These are phyloP conservation scores for Boletus fagicola DNA, from an alignment of 768 basidiomycete species.

Conservation along the genomic window DNA sequence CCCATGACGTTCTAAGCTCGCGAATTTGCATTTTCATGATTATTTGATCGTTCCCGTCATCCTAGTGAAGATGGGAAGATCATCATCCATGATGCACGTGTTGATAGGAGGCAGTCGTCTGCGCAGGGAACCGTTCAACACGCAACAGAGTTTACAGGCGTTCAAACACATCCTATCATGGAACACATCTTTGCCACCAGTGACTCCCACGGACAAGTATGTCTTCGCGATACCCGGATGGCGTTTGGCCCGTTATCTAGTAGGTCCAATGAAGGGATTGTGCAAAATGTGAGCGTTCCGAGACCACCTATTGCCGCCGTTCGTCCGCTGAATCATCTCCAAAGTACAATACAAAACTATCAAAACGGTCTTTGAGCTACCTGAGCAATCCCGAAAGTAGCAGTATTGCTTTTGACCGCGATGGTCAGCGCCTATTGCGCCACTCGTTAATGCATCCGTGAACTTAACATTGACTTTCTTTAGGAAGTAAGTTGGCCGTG, in stretches of 20 bases:
- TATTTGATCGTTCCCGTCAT: slow-evolving; percentile 18
- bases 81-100: slow-evolving; percentile 59
- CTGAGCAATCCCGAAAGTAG: slow-evolving; percentile 65
- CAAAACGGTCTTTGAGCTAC: slow-evolving; percentile 38
- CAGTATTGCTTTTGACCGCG: slow-evolving; percentile 64
- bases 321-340: slow-evolving; percentile 31
- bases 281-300: slow-evolving; percentile 35
- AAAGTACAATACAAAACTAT: slow-evolving; percentile 47
- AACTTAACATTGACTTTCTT: not conserved
- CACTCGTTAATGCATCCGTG: slow-evolving; percentile 3
- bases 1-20: slow-evolving; percentile 12
- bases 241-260: slow-evolving; percentile 56
- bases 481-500: slow-evolving; percentile 63
- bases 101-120: slow-evolving; percentile 30
- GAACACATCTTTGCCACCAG: slow-evolving; percentile 69
- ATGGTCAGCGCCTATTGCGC: slow-evolving; percentile 43
- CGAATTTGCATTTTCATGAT: slow-evolving; percentile 14
- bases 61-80: slow-evolving; percentile 70
- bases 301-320: slow-evolving; percentile 5
- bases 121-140: slow-evolving; percentile 55
- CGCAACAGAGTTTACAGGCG: slow-evolving; percentile 56
- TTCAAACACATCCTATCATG: slow-evolving; percentile 65
- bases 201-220: slow-evolving; percentile 56
- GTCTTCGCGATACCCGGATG: slow-evolving; percentile 71
- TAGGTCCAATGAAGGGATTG: slow-evolving; percentile 51